Base-by-base conservation (phyloP, 1,284 basidiomycete species). In the Ganoderma multipileum region DNA sequence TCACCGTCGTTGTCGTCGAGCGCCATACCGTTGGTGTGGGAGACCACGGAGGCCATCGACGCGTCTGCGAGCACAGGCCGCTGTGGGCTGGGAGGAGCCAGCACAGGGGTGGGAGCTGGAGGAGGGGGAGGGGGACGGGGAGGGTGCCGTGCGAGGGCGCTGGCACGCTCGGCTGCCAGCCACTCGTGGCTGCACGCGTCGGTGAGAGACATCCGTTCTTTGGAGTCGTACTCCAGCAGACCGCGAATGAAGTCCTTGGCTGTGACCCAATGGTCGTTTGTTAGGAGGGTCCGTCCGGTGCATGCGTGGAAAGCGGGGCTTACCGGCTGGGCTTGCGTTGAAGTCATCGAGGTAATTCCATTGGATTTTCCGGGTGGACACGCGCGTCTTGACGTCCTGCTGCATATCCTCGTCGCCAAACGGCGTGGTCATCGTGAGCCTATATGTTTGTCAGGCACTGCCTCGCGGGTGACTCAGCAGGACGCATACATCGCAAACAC, bases 401-500 rank as follows among this genome's bases (percentile, higher is more conserved):
- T 83, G 82, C 33, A 76, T 78, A 3, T 89, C 88, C 33, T 91
- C 89, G 72, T 94, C 92, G 26, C 89, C 81, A 79, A 95, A 95
- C 0, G 94, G 92, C 36, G 82, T 88, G 0, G 85, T 74, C 74
- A 90, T 89, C 0, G 91, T 91, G 26, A 95, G 78, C 91, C 93
- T 94, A 38, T 12, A 28, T 11, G 0, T 2, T 42, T 55, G 26
- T 61, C 30, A 30, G 23, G 26, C 18, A 60, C 57, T 4, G 26
- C 20, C 38, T n/a, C 2, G 5, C 23, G 36, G 39, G 58, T 58
- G 60, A 50, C 18, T n/a, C 7, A 23, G 8, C 55, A 28, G 26
- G 38, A 39, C 11, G 78, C 89, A 68, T 76, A 94, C 93, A 95
- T 95, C 55, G 91, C 90, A 74, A 90, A 98, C 0, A 97, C 88